Conservation (phyloP, 1,284 basidiomycete genomes). For the Cutaneotrichosporon sp. region DNA sequence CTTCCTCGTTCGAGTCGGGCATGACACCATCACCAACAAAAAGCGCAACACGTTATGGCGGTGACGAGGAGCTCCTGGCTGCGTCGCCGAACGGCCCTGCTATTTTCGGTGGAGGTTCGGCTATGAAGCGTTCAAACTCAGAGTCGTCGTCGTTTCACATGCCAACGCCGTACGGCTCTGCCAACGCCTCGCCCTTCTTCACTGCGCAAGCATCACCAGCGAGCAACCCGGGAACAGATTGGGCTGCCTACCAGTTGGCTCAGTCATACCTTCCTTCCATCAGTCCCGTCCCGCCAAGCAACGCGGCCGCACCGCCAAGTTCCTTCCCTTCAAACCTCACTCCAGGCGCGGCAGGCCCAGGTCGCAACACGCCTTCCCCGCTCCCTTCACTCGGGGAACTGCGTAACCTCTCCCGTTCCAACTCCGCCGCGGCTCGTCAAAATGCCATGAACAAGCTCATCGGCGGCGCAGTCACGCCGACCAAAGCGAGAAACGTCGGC, state of each 20-base stretch:
- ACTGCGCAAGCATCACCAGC: slow-evolving; percentile 28
- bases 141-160: slow-evolving; percentile 39
- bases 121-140: slow-evolving; percentile 43
- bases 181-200: slow-evolving; percentile 24
- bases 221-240: slow-evolving; percentile 31
- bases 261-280: slow-evolving; percentile 44
- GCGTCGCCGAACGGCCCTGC: slow-evolving; percentile 31
- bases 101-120: slow-evolving; percentile 23
- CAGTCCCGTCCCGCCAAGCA: slow-evolving; percentile 28
- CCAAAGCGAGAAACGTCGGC: slow-evolving; percentile 12
- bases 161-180: slow-evolving; percentile 28
- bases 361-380: slow-evolving; percentile 46
- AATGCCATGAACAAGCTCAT: slow-evolving; percentile 52
- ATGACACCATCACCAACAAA: slow-evolving; percentile 14
- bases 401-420: slow-evolving; percentile 48
- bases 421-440: slow-evolving; percentile 49
- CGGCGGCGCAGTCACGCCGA: slow-evolving; percentile 34
- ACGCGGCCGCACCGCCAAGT: slow-evolving; percentile 20
- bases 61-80: slow-evolving; percentile 41
- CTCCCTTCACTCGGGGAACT: slow-evolving; percentile 49
- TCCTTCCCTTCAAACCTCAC: slow-evolving; percentile 21
- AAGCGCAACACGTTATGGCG: slow-evolving; percentile 14
- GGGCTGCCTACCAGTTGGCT: slow-evolving; percentile 44
- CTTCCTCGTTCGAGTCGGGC: background rate
- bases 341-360: slow-evolving; percentile 12